Percentiles rank a stretch among this genome's conserved stretches.
These are phyloP conservation scores for Mucor indicus DNA, from an alignment of 371 early-diverging fungal genomes.

Conservation along the genomic window DNA sequence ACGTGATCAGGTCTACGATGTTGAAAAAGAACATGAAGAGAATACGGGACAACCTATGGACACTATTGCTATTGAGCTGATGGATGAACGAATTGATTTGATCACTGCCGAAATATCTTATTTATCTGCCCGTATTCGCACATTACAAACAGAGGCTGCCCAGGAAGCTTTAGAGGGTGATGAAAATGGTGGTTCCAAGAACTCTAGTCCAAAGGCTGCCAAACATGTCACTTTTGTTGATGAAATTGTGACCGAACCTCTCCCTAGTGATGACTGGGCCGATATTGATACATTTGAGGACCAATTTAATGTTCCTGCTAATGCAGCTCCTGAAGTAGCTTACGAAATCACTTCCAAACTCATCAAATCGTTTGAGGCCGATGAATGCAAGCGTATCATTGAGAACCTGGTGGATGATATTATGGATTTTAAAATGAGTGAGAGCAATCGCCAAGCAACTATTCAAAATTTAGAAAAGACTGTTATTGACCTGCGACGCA, in stretches of 20 bases:
- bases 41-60: slow-evolving; percentile 35
- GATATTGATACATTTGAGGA: slow-evolving; percentile 55
- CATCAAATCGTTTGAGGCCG: slow-evolving; percentile 61
- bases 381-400: slow-evolving; percentile 68
- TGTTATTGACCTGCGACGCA: slow-evolving; percentile 67
- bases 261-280: slow-evolving; percentile 29
- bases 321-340: slow-evolving; percentile 55
- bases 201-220: slow-evolving; percentile 18
- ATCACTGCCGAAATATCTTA: slow-evolving; percentile 77
- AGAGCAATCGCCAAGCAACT: slow-evolving; percentile 56
- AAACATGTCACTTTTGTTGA: slow-evolving; percentile 49
- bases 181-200: slow-evolving; percentile 34
- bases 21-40: slow-evolving; percentile 50
- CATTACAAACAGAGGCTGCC: slow-evolving; percentile 61
- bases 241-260: slow-evolving; percentile 33
- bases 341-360: slow-evolving; percentile 62
- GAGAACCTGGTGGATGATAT: slow-evolving; percentile 79
- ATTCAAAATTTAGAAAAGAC: slow-evolving; percentile 66
- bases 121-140: slow-evolving; percentile 61
- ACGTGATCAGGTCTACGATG: slow-evolving; percentile 55
- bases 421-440: slow-evolving; percentile 63
- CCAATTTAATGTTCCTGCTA: slow-evolving; percentile 46
- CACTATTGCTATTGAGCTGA: slow-evolving; percentile 53
- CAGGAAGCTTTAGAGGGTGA: slow-evolving; percentile 36
- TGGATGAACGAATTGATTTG: slow-evolving; percentile 76